Evolutionary conservation across 1,284 basidiomycete species (phyloP).

Genomic region (Limonomyces culmigenus): DNA sequence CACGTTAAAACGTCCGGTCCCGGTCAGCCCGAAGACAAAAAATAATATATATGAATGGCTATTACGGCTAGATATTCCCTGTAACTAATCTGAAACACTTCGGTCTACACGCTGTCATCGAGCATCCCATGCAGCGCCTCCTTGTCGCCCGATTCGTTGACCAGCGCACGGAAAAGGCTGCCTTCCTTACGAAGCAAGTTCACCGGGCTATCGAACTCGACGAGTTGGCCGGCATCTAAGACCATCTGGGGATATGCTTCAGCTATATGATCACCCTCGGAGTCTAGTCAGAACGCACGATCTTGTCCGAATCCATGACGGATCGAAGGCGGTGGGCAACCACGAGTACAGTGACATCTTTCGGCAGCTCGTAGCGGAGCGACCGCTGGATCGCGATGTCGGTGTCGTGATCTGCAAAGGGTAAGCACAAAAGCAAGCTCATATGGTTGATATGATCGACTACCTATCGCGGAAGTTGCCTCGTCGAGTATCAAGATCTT

Average conservation of each 20-base stretch:
- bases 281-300: conserved; percentile 5
- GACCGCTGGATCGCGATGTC: conserved; percentile 10
- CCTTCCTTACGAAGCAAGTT: conserved; percentile 2
- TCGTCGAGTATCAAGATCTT: conserved; percentile 19
- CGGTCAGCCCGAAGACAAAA: too few relatives aligned
- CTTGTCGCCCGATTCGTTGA: conserved; percentile 13
- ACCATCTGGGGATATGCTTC: neutral
- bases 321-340: conserved; percentile 12
- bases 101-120: too few relatives aligned
- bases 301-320: conserved; percentile 11
- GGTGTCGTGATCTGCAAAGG: conserved; percentile 8
- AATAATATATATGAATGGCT: too few relatives aligned
- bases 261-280: neutral
- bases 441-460: conserved; percentile 1
- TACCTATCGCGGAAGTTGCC: conserved; percentile 8
- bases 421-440: neutral
- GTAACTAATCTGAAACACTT: too few relatives aligned
- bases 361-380: conserved; percentile 9
- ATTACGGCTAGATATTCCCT: too few relatives aligned
- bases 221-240: neutral
- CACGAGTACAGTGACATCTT: conserved; percentile 10
- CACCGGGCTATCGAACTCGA: neutral
- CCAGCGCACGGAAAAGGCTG: conserved; percentile 17
- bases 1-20: too few relatives aligned
- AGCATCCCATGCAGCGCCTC: too few relatives aligned